phyloP scores from a whole-genome alignment of 371 early-diverging fungal species.

The Rhizopus stolonifer region DNA sequence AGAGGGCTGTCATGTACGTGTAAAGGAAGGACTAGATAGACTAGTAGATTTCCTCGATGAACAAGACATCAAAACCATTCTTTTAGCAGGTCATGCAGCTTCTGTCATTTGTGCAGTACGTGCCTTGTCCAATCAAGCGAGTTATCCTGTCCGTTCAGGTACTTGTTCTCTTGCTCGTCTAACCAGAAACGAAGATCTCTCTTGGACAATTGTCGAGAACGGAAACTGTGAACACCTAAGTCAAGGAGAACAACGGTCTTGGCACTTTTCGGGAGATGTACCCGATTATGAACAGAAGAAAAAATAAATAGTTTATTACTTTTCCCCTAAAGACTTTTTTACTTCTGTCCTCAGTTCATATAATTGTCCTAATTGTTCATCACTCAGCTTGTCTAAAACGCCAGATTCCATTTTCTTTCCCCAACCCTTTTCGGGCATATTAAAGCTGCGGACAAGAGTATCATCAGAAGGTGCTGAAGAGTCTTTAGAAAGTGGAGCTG shows the following conservation, averaged over 20 bases:
- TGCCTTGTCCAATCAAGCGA: constrained; percentile 25
- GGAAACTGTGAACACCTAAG: constrained; percentile 29
- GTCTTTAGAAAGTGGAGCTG: constrained; percentile 29
- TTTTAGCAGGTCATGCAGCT: constrained; percentile 43
- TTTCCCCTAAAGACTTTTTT: constrained; percentile 38
- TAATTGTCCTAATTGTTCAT: constrained; percentile 68
- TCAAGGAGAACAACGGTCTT: constrained; percentile 35
- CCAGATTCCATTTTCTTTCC: constrained; percentile 55
- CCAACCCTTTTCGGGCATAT: constrained; percentile 34
- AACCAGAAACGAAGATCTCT: constrained; percentile 20
- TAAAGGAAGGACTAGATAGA: constrained; percentile 26
- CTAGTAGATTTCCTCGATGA: constrained; percentile 26
- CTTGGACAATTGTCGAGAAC: constrained; percentile 26
- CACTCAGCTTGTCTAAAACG: constrained; percentile 60
- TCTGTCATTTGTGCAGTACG: constrained; percentile 39
- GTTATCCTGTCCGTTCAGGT: constrained; percentile 25
- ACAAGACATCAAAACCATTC: constrained; percentile 15
- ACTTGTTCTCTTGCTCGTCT: constrained; percentile 34
- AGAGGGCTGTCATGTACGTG: constrained; percentile 30
- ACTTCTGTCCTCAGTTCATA: constrained; percentile 63
- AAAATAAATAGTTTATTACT: constrained; percentile 10
- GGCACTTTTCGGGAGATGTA: constrained; percentile 41
- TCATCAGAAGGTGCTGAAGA: constrained; percentile 30
- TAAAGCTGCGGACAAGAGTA: constrained; percentile 36
- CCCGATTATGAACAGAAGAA: constrained; percentile 35